Percentiles rank a stretch among this genome's conserved stretches.
Evolutionary conservation across 306 rosid species (phyloP).

Genomic region (Prunus salicina): DNA sequence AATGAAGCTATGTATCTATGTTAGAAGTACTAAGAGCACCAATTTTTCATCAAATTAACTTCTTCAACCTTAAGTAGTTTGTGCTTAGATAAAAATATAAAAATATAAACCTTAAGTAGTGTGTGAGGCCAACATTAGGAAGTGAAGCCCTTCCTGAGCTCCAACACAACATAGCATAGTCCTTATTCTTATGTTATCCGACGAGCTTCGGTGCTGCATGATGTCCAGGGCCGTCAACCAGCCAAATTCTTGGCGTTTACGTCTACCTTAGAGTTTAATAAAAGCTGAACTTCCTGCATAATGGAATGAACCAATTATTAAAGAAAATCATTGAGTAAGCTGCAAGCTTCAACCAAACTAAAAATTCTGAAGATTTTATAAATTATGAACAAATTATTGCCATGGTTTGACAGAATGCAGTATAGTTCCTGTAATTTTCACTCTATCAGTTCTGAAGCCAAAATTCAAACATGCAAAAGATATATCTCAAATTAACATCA

Average conservation of each 20-base stretch:
- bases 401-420: no score
- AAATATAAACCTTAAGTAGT: not conserved
- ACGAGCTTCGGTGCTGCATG: not conserved
- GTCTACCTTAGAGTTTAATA: not conserved
- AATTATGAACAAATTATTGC: no score
- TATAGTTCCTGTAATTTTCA: no score
- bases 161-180: not conserved
- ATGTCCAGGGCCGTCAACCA: slow-evolving; percentile 1
- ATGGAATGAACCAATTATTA: not conserved
- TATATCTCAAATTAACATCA: no score
- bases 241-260: not conserved
- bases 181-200: not conserved
- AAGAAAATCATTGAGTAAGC: not conserved
- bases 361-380: no score
- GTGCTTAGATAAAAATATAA: no score
- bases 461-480: no score
- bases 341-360: not conserved
- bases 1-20: no score
- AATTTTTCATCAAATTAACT: no score
- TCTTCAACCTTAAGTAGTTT: not conserved
- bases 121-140: not conserved
- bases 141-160: not conserved
- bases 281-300: not conserved
- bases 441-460: no score
- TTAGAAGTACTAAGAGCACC: no score